phyloP scores from a whole-genome alignment of 345 rosid species.

The Nasturtium officinale region DNA sequence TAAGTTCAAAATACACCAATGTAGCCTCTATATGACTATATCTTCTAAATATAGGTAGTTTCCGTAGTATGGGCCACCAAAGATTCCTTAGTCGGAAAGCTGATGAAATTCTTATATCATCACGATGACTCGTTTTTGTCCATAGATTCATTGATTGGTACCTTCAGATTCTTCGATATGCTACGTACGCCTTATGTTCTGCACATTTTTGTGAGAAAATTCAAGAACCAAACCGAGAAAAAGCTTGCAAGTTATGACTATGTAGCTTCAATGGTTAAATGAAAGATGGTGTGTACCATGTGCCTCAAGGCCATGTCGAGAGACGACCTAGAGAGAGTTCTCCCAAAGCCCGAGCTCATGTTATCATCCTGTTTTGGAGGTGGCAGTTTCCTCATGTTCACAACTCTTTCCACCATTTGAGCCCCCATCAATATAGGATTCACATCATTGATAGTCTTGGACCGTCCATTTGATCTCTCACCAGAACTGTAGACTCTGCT shows the following conservation, averaged over 20 bases:
- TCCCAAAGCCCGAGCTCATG: constrained; percentile 61
- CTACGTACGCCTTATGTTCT: constrained; percentile 42
- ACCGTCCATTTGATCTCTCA: constrained; percentile 52
- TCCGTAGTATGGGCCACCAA: constrained; percentile 5
- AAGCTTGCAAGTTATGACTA: not conserved
- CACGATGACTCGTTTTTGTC: constrained; percentile 16
- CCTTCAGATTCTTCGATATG: constrained; percentile 15
- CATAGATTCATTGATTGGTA: constrained; percentile 17
- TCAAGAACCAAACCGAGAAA: not conserved
- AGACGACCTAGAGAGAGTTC: constrained; percentile 75
- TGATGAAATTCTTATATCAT: constrained; percentile 5
- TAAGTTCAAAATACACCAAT: constrained; percentile 3
- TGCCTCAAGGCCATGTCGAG: constrained; percentile 91
- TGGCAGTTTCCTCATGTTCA: constrained; percentile 82
- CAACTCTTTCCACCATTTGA: constrained; percentile 87
- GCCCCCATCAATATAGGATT: constrained; percentile 74
- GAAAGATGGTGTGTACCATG: constrained; percentile 56
- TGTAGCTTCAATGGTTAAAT: constrained; percentile 8
- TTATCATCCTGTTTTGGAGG: constrained; percentile 65
- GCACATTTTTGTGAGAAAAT: not conserved
- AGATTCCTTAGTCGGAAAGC: not conserved
- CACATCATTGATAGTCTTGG: constrained; percentile 58
- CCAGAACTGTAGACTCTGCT: constrained; percentile 50
- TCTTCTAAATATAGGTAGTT: not conserved
- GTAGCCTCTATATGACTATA: constrained; percentile 5